Percentiles rank a stretch among this genome's conserved stretches.
Evolutionary conservation across 1,284 basidiomycete species (phyloP).

Genomic region (Athelia psychrophila): DNA sequence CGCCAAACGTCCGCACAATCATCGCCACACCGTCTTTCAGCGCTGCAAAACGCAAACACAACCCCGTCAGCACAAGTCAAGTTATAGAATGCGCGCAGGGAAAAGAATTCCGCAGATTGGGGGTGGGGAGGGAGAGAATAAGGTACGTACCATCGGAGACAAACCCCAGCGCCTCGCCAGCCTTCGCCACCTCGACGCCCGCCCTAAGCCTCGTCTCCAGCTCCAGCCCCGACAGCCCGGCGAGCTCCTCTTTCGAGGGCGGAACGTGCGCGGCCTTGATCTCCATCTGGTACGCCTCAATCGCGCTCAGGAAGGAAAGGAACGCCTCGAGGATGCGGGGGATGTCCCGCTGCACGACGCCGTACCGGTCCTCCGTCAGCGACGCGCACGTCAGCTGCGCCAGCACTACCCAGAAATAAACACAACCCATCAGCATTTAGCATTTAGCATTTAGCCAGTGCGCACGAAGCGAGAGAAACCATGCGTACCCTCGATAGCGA

Average conservation of each 20-base stretch:
- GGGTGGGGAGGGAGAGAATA: conserved; percentile 3
- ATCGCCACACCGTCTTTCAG: conserved; percentile 65
- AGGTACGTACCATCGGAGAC: conserved; percentile 57
- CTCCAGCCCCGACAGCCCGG: conserved; percentile 21
- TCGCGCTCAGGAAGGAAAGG: conserved; percentile 57
- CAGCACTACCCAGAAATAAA: conserved; percentile 48
- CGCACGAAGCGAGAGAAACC: no score
- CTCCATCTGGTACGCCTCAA: conserved; percentile 62
- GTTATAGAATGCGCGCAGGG: neutral
- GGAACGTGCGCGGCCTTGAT: conserved; percentile 26
- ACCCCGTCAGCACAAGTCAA: no score
- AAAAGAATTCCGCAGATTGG: neutral
- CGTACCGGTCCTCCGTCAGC: conserved; percentile 76
- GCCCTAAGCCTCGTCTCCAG: conserved; percentile 28
- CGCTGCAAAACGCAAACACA: conserved; percentile 37
- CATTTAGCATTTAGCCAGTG: conserved; percentile 1
- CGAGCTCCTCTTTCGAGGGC: conserved; percentile 33
- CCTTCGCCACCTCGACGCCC: conserved; percentile 43
- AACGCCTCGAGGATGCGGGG: conserved; percentile 78
- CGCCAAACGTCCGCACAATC: conserved; percentile 72
- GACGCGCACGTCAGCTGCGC: conserved; percentile 71
- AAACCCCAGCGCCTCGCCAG: conserved; percentile 52
- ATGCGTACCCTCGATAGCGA: conserved; percentile 58
- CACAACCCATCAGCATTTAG: neutral
- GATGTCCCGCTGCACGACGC: conserved; percentile 80